Conservation (phyloP, 2,329 filamentous ascomycete species). For the Drechmeria coniospora region DNA sequence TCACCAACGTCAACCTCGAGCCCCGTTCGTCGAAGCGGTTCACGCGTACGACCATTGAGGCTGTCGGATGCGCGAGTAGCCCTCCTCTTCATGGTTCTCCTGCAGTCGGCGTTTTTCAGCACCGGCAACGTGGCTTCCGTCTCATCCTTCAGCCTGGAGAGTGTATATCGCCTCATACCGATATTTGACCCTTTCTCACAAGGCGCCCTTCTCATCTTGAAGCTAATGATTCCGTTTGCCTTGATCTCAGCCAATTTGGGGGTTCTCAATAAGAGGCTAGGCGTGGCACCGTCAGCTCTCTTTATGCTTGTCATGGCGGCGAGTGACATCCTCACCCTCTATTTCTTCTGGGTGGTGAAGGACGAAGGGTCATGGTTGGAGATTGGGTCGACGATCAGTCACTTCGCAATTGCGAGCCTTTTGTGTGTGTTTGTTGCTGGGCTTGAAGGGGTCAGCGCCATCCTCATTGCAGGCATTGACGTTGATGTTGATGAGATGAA, state of each 20-base stretch:
- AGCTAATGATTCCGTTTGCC: slow-evolving; percentile 85
- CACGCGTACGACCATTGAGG: slow-evolving; percentile 46
- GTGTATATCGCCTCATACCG: slow-evolving; percentile 72
- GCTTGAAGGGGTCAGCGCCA: slow-evolving; percentile 70
- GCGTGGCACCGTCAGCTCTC: slow-evolving; percentile 72
- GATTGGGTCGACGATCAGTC: slow-evolving; percentile 90
- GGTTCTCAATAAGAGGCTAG: slow-evolving; percentile 70
- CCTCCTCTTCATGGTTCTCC: slow-evolving; percentile 86
- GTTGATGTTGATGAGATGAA: slow-evolving; percentile 25
- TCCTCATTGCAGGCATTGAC: slow-evolving; percentile 69
- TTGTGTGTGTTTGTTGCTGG: slow-evolving; percentile 82
- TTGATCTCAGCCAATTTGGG: slow-evolving; percentile 89
- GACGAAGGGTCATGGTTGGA: slow-evolving; percentile 97
- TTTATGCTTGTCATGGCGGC: slow-evolving; percentile 93
- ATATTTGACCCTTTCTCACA: slow-evolving; percentile 91
- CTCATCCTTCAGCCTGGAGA: slow-evolving; percentile 85
- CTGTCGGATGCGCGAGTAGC: slow-evolving; percentile 78
- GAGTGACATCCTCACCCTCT: slow-evolving; percentile 79
- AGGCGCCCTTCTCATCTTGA: slow-evolving; percentile 70
- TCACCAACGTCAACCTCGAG: too few relatives aligned
- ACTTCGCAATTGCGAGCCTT: slow-evolving; percentile 84
- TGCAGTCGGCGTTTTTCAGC: slow-evolving; percentile 93
- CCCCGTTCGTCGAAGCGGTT: background rate
- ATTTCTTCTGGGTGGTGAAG: slow-evolving; percentile 95
- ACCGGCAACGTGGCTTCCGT: slow-evolving; percentile 92